Evolutionary conservation across 2,329 filamentous ascomycete genomes (phyloP), one percentile per base, ranked within the genome.

Genomic region (Didymosphaeria variabile): DNA sequence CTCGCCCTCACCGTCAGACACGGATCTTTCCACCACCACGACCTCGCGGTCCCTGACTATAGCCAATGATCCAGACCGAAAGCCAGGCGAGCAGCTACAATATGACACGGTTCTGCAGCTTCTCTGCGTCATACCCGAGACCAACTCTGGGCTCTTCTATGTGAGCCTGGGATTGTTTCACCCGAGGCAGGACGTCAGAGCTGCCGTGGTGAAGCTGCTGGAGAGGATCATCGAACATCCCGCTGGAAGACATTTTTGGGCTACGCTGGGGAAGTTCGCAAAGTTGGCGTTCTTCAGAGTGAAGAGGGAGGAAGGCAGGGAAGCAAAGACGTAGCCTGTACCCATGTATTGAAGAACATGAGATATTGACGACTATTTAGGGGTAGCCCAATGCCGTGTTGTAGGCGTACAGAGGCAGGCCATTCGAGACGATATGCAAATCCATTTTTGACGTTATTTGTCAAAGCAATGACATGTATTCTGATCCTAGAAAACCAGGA

Each of bases 201-300:
- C 90, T 68, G 88, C 88, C 58, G 91, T 92, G 2, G 90, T 92
- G 1, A 91, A 91, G 62, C 81, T 99, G 38, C 79, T 99, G 23
- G 93, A 94, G 67, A 86, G 93, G 23, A 89, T 99, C 57, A 87
- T 89, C 67, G 89, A 90, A 59, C 94, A 99, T 79, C 91, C 96
- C 73, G 95, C 93, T 10, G 95, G 95, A 1, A 87, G 93, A 72
- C 93, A 98, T 79, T 98, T 95, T 85, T 99, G 94, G 92, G 88
- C 86, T 66, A 88, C 88, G 32, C 82, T 99, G 52, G 95, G 93
- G 60, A 85, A 92, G 47, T 99, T 97, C 74, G 90, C 94, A 69
- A 96, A 94, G 79, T 80, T 97, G 65, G 94, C 91, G 3, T 97
- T 91, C 72, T 89, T 91, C 67, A 86, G 94, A 52, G 88, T 96